phyloP scores from a whole-genome alignment of 495 filamentous ascomycete genomes.

The Cercophora scortea region DNA sequence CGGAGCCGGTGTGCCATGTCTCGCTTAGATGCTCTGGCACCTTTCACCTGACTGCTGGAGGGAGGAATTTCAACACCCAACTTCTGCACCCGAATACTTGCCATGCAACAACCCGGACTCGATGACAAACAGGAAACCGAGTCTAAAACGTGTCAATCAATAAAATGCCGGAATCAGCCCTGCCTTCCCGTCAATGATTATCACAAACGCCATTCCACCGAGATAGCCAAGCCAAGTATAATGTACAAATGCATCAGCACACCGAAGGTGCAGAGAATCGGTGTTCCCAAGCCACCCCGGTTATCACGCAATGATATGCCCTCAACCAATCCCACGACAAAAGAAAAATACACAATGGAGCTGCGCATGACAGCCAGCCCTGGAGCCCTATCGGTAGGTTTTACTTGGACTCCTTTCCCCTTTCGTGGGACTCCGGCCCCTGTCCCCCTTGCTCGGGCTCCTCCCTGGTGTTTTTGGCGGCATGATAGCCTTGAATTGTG shows the following conservation, averaged over 20 bases:
- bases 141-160: not conserved
- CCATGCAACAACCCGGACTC: not conserved
- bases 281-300: not conserved
- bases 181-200: not conserved
- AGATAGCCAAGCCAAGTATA: too few relatives aligned
- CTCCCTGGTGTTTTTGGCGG: constrained; percentile 32
- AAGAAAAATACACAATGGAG: not conserved
- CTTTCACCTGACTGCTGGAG: too few relatives aligned
- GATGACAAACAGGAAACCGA: not conserved
- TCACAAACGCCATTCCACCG: not conserved
- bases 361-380: too few relatives aligned
- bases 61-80: too few relatives aligned
- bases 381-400: constrained; percentile 10
- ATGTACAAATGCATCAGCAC: too few relatives aligned
- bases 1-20: too few relatives aligned
- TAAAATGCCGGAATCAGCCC: not conserved
- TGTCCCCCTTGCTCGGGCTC: constrained; percentile 39
- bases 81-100: not conserved
- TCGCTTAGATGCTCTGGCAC: too few relatives aligned
- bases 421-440: constrained; percentile 34
- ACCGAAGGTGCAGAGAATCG: too few relatives aligned
- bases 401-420: constrained; percentile 28
- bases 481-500: constrained; percentile 23
- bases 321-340: not conserved
- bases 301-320: not conserved